A percentile compares a stretch with the other conserved stretches of the same genome.
Evolutionary conservation across 352 stramenopile genomes (phyloP).

Genomic region (Phytophthora agathidicida): DNA sequence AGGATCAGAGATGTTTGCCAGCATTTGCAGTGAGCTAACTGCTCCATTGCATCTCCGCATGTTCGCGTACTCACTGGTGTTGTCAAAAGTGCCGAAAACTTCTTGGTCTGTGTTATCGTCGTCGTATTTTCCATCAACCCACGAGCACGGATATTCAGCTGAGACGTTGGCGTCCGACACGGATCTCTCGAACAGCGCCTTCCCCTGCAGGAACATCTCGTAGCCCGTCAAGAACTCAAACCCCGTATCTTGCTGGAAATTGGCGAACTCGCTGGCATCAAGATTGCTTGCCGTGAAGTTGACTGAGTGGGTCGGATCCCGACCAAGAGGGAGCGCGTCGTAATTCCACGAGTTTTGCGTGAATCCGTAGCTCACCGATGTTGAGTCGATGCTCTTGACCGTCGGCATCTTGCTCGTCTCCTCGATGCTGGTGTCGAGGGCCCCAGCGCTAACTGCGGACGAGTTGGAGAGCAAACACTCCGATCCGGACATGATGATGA

Average conservation of each 20-base stretch:
- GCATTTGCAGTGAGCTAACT: slow-evolving; percentile 30
- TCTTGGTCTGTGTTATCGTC: slow-evolving; percentile 19
- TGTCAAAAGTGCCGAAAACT: slow-evolving; percentile 17
- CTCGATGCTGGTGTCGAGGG: slow-evolving; percentile 10
- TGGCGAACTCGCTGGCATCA: slow-evolving; percentile 1
- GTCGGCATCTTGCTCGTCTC: slow-evolving; percentile 36
- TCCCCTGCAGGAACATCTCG: slow-evolving; percentile 51
- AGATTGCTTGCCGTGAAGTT: slow-evolving; percentile 20
- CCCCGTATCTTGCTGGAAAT: slow-evolving; percentile 22
- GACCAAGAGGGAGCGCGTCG: slow-evolving; percentile 35
- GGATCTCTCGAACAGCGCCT: slow-evolving; percentile 42
- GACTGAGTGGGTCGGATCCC: slow-evolving; percentile 13
- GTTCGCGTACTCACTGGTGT: slow-evolving; percentile 25
- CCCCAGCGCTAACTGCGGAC: background rate
- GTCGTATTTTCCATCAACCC: slow-evolving; percentile 27
- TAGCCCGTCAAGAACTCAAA: slow-evolving; percentile 37
- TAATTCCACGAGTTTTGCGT: slow-evolving; percentile 46
- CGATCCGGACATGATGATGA: slow-evolving; percentile 37
- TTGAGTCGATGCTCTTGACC: slow-evolving; percentile 38
- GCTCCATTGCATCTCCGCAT: slow-evolving; percentile 40
- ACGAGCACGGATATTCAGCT: slow-evolving; percentile 36
- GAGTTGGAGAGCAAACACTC: slow-evolving; percentile 25
- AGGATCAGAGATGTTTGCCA: slow-evolving; percentile 30
- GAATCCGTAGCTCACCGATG: slow-evolving; percentile 47
- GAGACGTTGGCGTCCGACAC: slow-evolving; percentile 44